Conservation (phyloP, 2,329 filamentous ascomycete species). For the Fusarium sp. region DNA sequence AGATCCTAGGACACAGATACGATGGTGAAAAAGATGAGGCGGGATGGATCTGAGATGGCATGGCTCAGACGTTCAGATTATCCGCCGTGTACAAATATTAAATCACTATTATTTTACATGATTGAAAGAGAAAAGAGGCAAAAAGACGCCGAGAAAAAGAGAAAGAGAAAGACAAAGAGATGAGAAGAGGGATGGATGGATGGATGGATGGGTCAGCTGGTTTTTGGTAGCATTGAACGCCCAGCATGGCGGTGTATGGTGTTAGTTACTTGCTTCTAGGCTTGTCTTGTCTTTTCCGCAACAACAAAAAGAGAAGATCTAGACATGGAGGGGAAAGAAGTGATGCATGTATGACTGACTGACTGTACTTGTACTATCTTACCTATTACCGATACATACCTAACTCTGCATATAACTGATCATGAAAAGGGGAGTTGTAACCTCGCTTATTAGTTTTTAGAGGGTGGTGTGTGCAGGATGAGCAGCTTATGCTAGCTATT, state of each 20-base stretch:
- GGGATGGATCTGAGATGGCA: slow-evolving; percentile 12
- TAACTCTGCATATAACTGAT: slow-evolving; percentile 19
- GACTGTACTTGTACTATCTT: slow-evolving; percentile 32
- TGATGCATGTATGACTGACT: slow-evolving; percentile 37
- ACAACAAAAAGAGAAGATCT: slow-evolving; percentile 12
- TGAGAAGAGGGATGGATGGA: not conserved
- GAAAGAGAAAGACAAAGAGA: not conserved
- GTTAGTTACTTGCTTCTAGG: slow-evolving; percentile 9
- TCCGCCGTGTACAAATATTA: slow-evolving; percentile 38
- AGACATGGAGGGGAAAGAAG: slow-evolving; percentile 14
- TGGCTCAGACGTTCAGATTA: not conserved
- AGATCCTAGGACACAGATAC: not conserved
- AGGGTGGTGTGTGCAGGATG: slow-evolving; percentile 2
- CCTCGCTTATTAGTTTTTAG: not conserved
- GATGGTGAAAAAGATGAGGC: slow-evolving; percentile 7
- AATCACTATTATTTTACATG: slow-evolving; percentile 22
- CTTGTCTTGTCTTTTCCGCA: slow-evolving; percentile 16
- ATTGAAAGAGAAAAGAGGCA: slow-evolving; percentile 1
- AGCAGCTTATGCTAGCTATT: not conserved
- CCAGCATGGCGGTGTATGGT: slow-evolving; percentile 32
- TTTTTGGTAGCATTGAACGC: slow-evolving; percentile 7
- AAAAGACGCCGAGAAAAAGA: slow-evolving; percentile 6
- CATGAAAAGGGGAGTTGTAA: not conserved
- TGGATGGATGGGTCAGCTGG: slow-evolving; percentile 2
- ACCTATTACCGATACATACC: slow-evolving; percentile 11